Conservation (phyloP, 202 grass and related monocot genomes). For the Setaria italica region DNA sequence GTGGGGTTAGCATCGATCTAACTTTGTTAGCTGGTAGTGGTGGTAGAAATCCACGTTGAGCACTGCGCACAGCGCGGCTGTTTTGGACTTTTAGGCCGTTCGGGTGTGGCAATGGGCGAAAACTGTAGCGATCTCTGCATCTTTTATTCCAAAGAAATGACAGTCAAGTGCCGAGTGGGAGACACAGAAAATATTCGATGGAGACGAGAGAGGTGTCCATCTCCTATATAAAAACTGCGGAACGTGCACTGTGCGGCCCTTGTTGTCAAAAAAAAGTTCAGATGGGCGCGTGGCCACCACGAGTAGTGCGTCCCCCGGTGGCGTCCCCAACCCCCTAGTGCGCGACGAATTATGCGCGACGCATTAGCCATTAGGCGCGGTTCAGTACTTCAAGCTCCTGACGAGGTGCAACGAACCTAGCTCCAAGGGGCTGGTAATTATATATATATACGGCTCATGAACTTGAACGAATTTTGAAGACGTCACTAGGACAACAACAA, state of each 20-base stretch:
- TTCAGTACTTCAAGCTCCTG: background rate
- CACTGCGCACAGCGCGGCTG: conserved; percentile 15
- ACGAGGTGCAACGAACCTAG: background rate
- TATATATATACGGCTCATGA: background rate
- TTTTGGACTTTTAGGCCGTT: background rate
- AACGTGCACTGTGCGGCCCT: background rate
- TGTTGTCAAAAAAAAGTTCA: background rate
- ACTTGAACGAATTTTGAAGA: no score
- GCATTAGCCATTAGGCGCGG: conserved; percentile 5
- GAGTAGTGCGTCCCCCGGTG: conserved; percentile 39
- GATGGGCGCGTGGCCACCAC: conserved; percentile 73
- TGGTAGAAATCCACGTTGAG: conserved; percentile 14
- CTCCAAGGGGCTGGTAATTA: background rate
- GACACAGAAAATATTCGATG: conserved; percentile 26
- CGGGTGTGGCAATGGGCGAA: background rate
- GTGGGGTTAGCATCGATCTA: conserved; percentile 1
- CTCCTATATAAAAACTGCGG: background rate
- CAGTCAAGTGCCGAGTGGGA: conserved; percentile 22
- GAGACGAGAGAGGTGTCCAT: background rate
- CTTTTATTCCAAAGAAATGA: background rate
- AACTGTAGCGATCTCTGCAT: background rate
- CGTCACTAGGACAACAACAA: background rate
- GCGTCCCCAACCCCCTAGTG: background rate
- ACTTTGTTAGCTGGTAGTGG: background rate
- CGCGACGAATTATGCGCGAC: background rate